phyloP scores from a whole-genome alignment of 306 rosid genomes.

The Prunus salicina region DNA sequence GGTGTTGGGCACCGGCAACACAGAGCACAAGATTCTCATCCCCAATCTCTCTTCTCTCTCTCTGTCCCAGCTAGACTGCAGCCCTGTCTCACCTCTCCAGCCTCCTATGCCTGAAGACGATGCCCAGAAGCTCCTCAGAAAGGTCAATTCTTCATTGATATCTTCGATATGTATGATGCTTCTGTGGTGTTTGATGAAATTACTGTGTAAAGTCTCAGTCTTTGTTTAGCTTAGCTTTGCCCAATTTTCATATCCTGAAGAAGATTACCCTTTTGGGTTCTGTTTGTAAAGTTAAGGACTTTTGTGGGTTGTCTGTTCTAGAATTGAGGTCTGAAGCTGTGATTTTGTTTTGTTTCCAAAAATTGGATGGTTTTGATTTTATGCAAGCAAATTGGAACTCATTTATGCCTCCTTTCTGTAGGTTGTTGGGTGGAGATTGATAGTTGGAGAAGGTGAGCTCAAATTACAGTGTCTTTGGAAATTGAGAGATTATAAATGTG shows the following conservation, averaged over 20 bases:
- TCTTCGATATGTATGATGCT: neutral
- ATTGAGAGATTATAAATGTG: slow-evolving; percentile 68
- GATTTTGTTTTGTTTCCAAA: neutral
- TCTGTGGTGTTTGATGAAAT: slow-evolving; percentile 19
- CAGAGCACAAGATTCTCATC: slow-evolving; percentile 86
- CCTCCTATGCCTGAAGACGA: slow-evolving; percentile 53
- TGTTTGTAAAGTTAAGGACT: neutral
- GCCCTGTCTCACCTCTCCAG: slow-evolving; percentile 55
- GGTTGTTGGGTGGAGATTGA: slow-evolving; percentile 90
- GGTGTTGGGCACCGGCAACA: slow-evolving; percentile 50
- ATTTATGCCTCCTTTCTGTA: slow-evolving; percentile 23
- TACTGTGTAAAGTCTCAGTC: neutral
- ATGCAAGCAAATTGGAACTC: neutral
- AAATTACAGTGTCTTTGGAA: slow-evolving; percentile 92
- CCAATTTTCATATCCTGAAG: too few species aligned
- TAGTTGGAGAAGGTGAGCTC: slow-evolving; percentile 50
- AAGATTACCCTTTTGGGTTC: neutral
- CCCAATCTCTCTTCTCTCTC: slow-evolving; percentile 67
- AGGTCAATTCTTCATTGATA: slow-evolving; percentile 36
- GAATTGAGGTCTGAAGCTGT: too few species aligned
- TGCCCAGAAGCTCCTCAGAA: slow-evolving; percentile 50
- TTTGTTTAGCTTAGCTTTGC: neutral
- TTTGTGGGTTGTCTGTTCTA: too few species aligned
- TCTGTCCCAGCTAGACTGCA: slow-evolving; percentile 54
- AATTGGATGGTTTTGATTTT: neutral